phyloP scores from a whole-genome alignment of 495 filamentous ascomycete genomes.

The Cercophora sp. region DNA sequence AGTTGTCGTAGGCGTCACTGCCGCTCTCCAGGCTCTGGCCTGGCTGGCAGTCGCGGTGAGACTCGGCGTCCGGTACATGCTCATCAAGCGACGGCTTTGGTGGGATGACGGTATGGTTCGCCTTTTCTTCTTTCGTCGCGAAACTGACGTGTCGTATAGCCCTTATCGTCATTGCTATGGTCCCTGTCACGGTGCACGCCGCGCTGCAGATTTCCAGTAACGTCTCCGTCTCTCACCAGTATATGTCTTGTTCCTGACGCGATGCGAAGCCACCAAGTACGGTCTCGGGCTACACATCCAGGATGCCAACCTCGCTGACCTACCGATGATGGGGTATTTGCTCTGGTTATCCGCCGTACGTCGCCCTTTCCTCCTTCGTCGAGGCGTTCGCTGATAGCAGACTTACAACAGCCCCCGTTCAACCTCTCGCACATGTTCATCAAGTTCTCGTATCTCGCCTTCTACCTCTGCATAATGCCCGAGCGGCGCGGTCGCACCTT shows the following conservation, averaged over 20 bases:
- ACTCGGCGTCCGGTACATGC: not conserved
- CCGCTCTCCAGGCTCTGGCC: not conserved
- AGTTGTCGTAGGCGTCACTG: conserved; percentile 1
- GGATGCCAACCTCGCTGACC: not conserved
- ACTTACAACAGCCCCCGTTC: not conserved
- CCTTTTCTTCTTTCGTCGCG: not conserved
- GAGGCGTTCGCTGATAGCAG: not conserved
- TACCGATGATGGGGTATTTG: conserved; percentile 1
- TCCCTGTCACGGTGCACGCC: conserved; percentile 3
- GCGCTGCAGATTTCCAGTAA: conserved; percentile 2
- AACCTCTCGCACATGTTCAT: conserved; percentile 11
- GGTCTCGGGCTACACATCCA: conserved; percentile 6
- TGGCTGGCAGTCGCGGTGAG: not conserved
- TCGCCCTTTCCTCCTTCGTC: not conserved
- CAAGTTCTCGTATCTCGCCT: conserved; percentile 9
- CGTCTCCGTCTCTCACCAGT: not conserved
- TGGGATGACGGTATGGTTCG: conserved; percentile 4
- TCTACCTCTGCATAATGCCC: conserved; percentile 10
- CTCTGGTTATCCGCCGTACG: conserved; percentile 10
- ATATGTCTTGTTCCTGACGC: not conserved
- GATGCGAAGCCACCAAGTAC: conserved; percentile 3
- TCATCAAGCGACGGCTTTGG: conserved; percentile 5
- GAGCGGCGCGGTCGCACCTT: not conserved
- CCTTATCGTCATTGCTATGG: conserved; percentile 7
- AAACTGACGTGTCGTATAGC: not conserved